Percentiles rank a stretch among this genome's conserved stretches.
phyloP scores from a whole-genome alignment of 805 yeast genomes.

The Sungouiella blattae region DNA sequence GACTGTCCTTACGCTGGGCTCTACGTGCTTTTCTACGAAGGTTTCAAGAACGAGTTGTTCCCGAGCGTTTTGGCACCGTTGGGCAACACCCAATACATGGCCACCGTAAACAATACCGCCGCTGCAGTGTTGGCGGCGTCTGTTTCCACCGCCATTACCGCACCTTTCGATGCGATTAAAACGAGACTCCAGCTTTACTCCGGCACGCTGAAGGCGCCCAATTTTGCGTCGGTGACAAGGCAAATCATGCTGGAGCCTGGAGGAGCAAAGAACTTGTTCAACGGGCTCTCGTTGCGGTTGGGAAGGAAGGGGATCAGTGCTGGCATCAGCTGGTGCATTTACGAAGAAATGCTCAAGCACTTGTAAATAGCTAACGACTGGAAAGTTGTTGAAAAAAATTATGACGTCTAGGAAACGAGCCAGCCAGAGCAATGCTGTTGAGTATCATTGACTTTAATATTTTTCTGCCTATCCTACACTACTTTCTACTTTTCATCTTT shows the following conservation, averaged over 20 bases:
- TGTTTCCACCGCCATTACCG: slow-evolving; percentile 79
- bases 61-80: slow-evolving; percentile 33
- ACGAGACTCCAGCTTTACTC: slow-evolving; percentile 78
- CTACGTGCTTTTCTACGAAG: slow-evolving; percentile 82
- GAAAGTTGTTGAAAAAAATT: no score
- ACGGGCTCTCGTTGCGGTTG: slow-evolving; percentile 79
- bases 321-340: slow-evolving; percentile 95
- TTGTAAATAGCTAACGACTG: slow-evolving; percentile 2
- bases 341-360: slow-evolving; percentile 74
- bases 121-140: slow-evolving; percentile 82
- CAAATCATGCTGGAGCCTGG: slow-evolving; percentile 44
- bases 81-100: slow-evolving; percentile 21
- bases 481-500: no score
- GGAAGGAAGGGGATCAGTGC: slow-evolving; percentile 86
- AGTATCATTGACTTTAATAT: no score
- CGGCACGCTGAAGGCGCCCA: slow-evolving; percentile 35
- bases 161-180: slow-evolving; percentile 92
- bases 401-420: no score
- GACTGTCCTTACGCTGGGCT: slow-evolving; percentile 98
- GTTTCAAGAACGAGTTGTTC: slow-evolving; percentile 53
- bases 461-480: no score
- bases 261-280: slow-evolving; percentile 60
- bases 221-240: slow-evolving; percentile 36
- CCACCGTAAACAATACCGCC: slow-evolving; percentile 61
- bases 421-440: no score